Percentiles rank a stretch among this genome's conserved stretches.
Conservation (phyloP, 2,329 filamentous ascomycete genomes). For the Aspergillus pseudotamarii region DNA sequence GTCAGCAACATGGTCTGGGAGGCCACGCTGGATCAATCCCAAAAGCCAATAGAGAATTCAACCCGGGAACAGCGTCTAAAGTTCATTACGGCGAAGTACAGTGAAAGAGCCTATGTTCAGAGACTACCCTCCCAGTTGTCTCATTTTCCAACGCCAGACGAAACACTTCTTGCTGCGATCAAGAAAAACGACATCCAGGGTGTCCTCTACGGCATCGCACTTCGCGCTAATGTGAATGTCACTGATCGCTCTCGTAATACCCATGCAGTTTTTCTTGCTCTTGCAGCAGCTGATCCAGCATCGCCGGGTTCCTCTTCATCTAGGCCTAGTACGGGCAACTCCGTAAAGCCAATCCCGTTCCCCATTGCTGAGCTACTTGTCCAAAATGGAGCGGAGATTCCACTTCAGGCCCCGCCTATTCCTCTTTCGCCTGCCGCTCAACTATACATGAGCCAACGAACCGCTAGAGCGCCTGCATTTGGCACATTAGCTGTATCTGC, state of each 20-base stretch:
- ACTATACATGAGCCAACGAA: constrained; percentile 80
- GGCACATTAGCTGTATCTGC: constrained; percentile 48
- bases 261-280: constrained; percentile 84
- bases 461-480: constrained; percentile 36
- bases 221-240: constrained; percentile 84
- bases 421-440: constrained; percentile 80
- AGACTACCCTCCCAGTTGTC: constrained; percentile 72
- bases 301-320: constrained; percentile 58
- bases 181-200: constrained; percentile 96
- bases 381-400: constrained; percentile 92
- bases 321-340: constrained; percentile 36
- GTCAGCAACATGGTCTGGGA: constrained; percentile 98
- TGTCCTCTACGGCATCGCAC: constrained; percentile 85
- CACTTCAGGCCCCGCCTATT: constrained; percentile 73
- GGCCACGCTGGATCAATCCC: constrained; percentile 71
- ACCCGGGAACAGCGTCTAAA: constrained; percentile 87
- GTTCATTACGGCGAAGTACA: constrained; percentile 95
- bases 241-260: constrained; percentile 84
- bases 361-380: constrained; percentile 86
- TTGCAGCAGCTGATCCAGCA: constrained; percentile 90
- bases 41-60: constrained; percentile 76
- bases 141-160: constrained; percentile 76
- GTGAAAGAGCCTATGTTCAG: constrained; percentile 79
- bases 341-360: constrained; percentile 65
- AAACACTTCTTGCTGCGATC: constrained; percentile 86